A percentile compares a stretch with the other conserved stretches of the same genome.
Conservation (phyloP, 768 basidiomycete genomes). For the Rickenella mellea region DNA sequence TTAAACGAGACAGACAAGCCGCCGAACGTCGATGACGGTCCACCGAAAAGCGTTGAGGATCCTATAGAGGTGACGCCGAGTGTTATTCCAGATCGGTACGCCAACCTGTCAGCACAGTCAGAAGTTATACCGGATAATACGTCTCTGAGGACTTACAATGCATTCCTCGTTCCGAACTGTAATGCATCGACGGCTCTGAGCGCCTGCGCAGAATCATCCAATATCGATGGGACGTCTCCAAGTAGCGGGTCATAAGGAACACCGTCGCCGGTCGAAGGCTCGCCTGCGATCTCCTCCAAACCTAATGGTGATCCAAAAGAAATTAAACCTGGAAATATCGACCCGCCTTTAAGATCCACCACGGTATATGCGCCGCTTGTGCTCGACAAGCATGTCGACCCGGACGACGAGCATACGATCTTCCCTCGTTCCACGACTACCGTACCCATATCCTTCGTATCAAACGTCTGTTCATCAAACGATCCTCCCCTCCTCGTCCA, state of each 20-base stretch:
- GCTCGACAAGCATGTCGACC: slow-evolving; percentile 20
- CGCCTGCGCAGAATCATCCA: slow-evolving; percentile 43
- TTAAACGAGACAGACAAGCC: slow-evolving; percentile 37
- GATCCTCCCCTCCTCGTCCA: not conserved
- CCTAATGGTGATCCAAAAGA: slow-evolving; percentile 69
- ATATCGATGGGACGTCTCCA: slow-evolving; percentile 34
- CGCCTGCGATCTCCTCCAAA: slow-evolving; percentile 55
- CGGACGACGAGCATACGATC: slow-evolving; percentile 41
- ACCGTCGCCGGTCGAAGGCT: slow-evolving; percentile 67
- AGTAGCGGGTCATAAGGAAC: slow-evolving; percentile 42
- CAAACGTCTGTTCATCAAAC: not conserved
- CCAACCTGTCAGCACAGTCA: slow-evolving; percentile 32
- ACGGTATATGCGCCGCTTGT: slow-evolving; percentile 13
- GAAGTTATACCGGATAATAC: not conserved
- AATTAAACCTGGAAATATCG: slow-evolving; percentile 56
- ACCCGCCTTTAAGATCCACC: slow-evolving; percentile 66
- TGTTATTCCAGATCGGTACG: slow-evolving; percentile 47
- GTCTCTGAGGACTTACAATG: slow-evolving; percentile 52
- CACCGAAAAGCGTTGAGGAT: slow-evolving; percentile 13
- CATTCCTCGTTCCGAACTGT: slow-evolving; percentile 58
- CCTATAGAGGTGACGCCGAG: slow-evolving; percentile 30
- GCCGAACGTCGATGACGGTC: slow-evolving; percentile 16
- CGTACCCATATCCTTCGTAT: slow-evolving; percentile 3
- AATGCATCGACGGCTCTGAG: slow-evolving; percentile 66
- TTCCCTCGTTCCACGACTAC: slow-evolving; percentile 33